Evolutionary conservation across 1,284 basidiomycete genomes (phyloP).

Genomic region (Leccinum idahoense): DNA sequence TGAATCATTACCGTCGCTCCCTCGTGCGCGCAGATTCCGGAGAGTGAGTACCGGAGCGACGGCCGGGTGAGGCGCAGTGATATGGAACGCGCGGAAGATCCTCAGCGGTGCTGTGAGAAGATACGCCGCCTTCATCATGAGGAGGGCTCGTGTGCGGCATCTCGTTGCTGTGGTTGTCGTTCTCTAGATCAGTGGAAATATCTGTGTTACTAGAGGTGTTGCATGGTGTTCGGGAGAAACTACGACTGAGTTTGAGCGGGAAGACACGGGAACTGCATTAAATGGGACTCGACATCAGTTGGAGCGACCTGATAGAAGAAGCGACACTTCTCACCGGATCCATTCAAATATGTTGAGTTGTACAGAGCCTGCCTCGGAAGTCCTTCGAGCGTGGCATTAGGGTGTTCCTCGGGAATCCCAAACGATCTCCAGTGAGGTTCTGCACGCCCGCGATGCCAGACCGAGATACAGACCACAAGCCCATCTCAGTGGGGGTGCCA

Average conservation of each 20-base stretch:
- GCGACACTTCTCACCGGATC: neutral
- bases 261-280: conserved; percentile 1
- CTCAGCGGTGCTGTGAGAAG: conserved; percentile 18
- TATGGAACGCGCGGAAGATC: neutral
- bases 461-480: conserved; percentile 77
- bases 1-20: neutral
- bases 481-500: conserved; percentile 73
- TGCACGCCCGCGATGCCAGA: conserved; percentile 54
- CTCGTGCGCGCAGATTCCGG: neutral
- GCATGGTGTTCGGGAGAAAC: neutral
- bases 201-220: conserved; percentile 11
- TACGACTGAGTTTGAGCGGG: neutral
- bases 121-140: neutral
- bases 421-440: conserved; percentile 46
- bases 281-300: neutral
- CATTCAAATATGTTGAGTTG: conserved; percentile 10
- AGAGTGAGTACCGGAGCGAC: conserved; percentile 1
- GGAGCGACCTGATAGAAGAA: neutral
- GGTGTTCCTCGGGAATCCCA: conserved; percentile 11
- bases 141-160: neutral
- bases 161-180: neutral
- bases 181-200: conserved; percentile 5
- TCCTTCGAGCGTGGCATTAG: conserved; percentile 39
- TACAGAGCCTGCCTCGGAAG: conserved; percentile 33
- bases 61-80: neutral